A percentile compares a stretch with the other conserved stretches of the same genome.
phyloP scores from a whole-genome alignment of 176 grass and related monocot genomes.

The Pontederia crassipes region DNA sequence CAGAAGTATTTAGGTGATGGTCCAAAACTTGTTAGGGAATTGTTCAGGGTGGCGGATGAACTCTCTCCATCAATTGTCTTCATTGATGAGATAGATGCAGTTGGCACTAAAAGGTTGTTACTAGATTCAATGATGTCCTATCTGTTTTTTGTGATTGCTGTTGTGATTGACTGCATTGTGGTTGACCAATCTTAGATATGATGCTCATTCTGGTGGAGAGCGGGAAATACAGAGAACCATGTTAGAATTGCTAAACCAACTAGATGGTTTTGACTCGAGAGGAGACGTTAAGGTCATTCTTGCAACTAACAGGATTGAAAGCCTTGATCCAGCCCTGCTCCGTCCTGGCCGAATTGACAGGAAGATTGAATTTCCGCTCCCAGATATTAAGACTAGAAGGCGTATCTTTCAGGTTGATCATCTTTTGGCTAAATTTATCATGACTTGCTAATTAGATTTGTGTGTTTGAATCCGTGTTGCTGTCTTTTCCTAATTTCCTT shows the following conservation, averaged over 20 bases:
- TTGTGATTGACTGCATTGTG: background rate
- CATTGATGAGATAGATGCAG: conserved; percentile 11
- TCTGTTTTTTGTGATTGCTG: background rate
- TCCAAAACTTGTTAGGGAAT: conserved; percentile 3
- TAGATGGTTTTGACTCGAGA: conserved; percentile 6
- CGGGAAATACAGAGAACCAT: conserved; percentile 9
- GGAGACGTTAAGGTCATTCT: conserved; percentile 10
- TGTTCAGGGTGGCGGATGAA: conserved; percentile 8
- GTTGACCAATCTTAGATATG: background rate
- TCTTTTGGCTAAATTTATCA: background rate
- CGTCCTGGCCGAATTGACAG: conserved; percentile 4
- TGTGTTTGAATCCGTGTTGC: background rate
- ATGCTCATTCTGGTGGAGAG: conserved; percentile 5
- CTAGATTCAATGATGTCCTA: background rate
- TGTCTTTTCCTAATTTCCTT: background rate
- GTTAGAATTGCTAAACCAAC: conserved; percentile 9
- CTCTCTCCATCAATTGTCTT: conserved; percentile 11
- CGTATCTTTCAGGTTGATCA: conserved; percentile 1
- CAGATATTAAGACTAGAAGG: conserved; percentile 1
- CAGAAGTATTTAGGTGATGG: conserved; percentile 11
- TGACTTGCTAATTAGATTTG: background rate
- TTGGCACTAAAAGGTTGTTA: conserved; percentile 7
- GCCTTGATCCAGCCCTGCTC: conserved; percentile 4
- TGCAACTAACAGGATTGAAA: conserved; percentile 11
- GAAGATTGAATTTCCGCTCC: conserved; percentile 8